Evolutionary conservation across 1,139 yeast genomes (phyloP).

Genomic region (Sporopachydermia cereana): DNA sequence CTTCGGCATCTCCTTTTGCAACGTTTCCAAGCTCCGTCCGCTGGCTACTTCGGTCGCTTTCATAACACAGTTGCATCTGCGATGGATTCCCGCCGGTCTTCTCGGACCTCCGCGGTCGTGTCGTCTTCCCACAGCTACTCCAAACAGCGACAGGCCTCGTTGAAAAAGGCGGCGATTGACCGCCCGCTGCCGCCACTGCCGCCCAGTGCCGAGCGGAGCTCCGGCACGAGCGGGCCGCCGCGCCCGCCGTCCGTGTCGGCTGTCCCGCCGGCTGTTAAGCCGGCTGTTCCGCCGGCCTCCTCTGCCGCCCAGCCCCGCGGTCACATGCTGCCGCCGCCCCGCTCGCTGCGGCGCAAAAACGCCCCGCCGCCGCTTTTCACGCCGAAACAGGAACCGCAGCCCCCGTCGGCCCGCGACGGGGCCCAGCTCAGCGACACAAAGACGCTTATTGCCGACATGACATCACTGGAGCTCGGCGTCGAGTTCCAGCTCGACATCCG

Average conservation of each 20-base stretch:
- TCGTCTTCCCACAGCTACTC: slow-evolving; percentile 5
- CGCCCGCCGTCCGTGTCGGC: neutral
- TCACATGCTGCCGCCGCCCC: neutral
- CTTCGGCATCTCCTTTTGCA: too few relatives aligned
- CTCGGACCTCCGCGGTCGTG: neutral
- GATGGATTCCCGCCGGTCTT: neutral
- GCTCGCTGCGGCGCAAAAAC: slow-evolving; percentile 3
- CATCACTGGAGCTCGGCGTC: slow-evolving; percentile 32
- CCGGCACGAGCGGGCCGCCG: neutral
- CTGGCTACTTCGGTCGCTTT: neutral
- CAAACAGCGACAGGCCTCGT: slow-evolving; percentile 6
- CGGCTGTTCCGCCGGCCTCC: neutral
- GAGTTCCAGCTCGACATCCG: slow-evolving; percentile 41
- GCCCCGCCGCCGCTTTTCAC: slow-evolving; percentile 1
- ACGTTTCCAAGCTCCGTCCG: too few relatives aligned
- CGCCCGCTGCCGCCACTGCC: slow-evolving; percentile 4
- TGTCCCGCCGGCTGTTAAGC: neutral
- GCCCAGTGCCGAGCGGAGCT: neutral
- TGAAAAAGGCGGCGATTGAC: slow-evolving; percentile 3
- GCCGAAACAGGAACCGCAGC: neutral
- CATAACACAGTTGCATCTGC: neutral
- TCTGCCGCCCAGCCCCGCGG: neutral
- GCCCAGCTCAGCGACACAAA: too few relatives aligned
- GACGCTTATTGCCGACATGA: slow-evolving; percentile 19
- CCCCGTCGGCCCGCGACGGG: neutral